Evolutionary conservation across 2,329 filamentous ascomycete species (phyloP), one percentile per base, ranked within the genome.

Genomic region (Cladosporium colombiae): DNA sequence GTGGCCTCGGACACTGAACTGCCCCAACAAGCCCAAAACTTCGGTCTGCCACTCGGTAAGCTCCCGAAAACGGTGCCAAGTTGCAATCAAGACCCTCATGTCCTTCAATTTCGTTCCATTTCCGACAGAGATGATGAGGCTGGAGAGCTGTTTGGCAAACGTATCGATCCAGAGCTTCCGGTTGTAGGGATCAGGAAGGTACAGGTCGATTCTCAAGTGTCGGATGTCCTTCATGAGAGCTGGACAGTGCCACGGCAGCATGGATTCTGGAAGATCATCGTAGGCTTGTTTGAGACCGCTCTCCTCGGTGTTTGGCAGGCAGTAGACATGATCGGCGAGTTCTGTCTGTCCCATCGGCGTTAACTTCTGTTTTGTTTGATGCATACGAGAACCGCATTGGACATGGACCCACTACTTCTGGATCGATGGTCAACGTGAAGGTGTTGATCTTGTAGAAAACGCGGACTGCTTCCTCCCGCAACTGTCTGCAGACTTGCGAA

Each of bases 351-450:
- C 3, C n/a, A 5, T 18, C 7, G 18, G 7, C 2, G 7, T 55
- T 16, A 33, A 18, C 29, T 29, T 29, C 27, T 29, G 6, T 29
- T 29, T 1, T 5, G 27, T 29, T 29, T 29, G 27, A 29, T 29
- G 27, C 27, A 29, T 29, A 29, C 6, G 27, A 3, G 27, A 29
- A 29, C 27, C 4, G 27, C 37, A 18, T 16, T 3, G 29, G 18
- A 13, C 11, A 5, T n/a, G 5, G 35, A 23, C 58, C 49, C 14
- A 61, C 58, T 27, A 27, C 58, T 50, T 67, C 66, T 7, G 66
- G 44, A 31, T 72, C 69, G 11, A 72, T 66, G 21, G 66, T 58
- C 69, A 68, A 71, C 13, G 70, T 65, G 46, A 69, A 72, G 37
- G 62, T 60, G 33, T 71, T 72, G 35, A 25, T 55, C 37, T 68